Evolutionary conservation across 768 basidiomycete genomes (phyloP), one percentile per base, ranked within the genome.

Genomic region (Leccinum subgranulosum): DNA sequence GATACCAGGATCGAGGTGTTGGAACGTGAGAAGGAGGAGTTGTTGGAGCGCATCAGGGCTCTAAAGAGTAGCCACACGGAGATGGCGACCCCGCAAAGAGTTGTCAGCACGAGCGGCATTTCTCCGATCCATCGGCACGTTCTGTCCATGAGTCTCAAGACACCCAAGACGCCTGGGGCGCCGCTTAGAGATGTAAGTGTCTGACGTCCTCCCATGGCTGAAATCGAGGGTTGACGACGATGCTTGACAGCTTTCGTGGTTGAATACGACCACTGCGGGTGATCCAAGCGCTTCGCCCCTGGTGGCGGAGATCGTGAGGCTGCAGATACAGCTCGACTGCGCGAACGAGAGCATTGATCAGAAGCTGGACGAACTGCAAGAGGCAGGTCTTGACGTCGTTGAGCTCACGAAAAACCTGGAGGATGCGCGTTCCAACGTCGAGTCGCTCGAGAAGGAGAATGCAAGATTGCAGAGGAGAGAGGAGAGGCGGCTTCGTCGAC

Each of bases 341-440:
- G 92, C 92, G 10, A 93, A 95, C 67, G 85, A 88, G 34, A 88
- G 83, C 63, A 90, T 95, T 54, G 94, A 95, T 63, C 87, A 92
- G 66, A 94, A 94, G 69, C 78, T 95, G 15, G 91, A 92, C 67
- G 84, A 87, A 52, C 84, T 95, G 3, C 89, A 91, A 66, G 86
- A 92, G 56, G 86, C 87, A 0, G 92, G 92, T 5, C 70, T 87
- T 14, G 90, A 84, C 28, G 86, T 86, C 43, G 83, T 93, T 47
- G 84, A 82, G 7, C 75, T 92, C 34, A 85, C 87, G 0, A 80
- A 78, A 72, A 85, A 83, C 54, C 80, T 93, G 3, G 87, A 86
- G 57, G 88, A 91, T 61, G 87, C 89, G 9, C 81, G 87, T 8
- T 69, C 77, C 14, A 79, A 75, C 60, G 84, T 88, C 15, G 70